These are phyloP conservation scores for Paramecium tetraurelia DNA, from an alignment of 73 alveolate genomes.

Conservation along the genomic window DNA sequence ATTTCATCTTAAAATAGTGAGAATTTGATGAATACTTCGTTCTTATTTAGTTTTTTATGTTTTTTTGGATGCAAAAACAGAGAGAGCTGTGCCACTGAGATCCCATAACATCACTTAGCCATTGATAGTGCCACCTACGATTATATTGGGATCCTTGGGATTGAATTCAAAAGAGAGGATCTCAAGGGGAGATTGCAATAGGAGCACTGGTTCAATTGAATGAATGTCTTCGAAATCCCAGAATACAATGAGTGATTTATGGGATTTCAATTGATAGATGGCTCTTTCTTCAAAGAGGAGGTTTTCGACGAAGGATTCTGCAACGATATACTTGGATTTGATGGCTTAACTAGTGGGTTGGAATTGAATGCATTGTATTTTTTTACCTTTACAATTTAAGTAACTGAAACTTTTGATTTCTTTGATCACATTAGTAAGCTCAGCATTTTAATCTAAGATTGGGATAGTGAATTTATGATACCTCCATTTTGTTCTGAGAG, in stretches of 20 bases:
- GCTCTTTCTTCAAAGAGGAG: constrained; percentile 80
- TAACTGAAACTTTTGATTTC: constrained; percentile 62
- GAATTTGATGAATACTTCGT: neutral
- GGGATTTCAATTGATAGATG: constrained; percentile 53
- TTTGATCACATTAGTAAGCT: constrained; percentile 59
- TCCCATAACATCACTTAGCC: constrained; percentile 89
- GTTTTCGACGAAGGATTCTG: constrained; percentile 80
- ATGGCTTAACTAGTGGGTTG: constrained; percentile 67
- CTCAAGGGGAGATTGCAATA: constrained; percentile 83
- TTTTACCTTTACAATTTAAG: constrained; percentile 72
- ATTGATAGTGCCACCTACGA: constrained; percentile 81
- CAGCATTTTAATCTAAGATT: constrained; percentile 27
- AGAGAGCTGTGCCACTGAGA: constrained; percentile 41
- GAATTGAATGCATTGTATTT: constrained; percentile 78
- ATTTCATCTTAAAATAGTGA: constrained; percentile 57
- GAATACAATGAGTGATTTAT: constrained; percentile 48
- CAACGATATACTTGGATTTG: constrained; percentile 70
- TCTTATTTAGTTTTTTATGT: constrained; percentile 62
- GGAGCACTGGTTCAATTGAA: constrained; percentile 67
- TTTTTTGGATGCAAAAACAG: constrained; percentile 56
- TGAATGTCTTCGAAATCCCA: constrained; percentile 64
- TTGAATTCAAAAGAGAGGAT: constrained; percentile 76
- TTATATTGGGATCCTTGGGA: constrained; percentile 76
- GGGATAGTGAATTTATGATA: neutral
- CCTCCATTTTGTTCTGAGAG: constrained; percentile 71